Evolutionary conservation across 352 stramenopile species (phyloP), one percentile per base, ranked within the genome.

Genomic region (Phytopythium oedochilum): DNA sequence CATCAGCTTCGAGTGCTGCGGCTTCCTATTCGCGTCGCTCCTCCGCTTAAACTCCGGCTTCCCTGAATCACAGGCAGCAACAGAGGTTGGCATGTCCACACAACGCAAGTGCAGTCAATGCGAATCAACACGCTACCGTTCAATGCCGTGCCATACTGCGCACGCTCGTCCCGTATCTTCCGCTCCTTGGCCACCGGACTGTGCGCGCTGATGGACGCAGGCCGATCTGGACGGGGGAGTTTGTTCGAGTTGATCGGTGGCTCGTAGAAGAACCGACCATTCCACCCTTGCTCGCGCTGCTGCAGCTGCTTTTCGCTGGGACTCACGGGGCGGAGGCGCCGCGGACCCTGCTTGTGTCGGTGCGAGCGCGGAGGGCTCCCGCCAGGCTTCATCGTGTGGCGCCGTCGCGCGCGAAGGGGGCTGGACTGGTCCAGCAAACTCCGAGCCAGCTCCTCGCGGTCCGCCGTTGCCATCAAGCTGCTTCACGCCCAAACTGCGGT

Each of bases 211-310:
- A 39, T 55, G 8, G 57, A 71, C 0, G 57, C 55, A 10, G 53
- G 61, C 31, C 64, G 63, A n/a, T 69, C 55, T 4, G 67, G 47
- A 9, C 65, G 68, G 7, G 52, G 60, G 1, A 60, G 60, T 36
- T 85, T 83, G 35, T 77, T 87, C 7, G 69, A 71, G 36, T 78
- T 78, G 15, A 61, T 60, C 5, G 73, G 76, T 26, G 65, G 61
- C n/a, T 88, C 70, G 14, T 83, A 66, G 22, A 71, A 64, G 54
- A 92, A 92, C 1, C 79, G 79, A 55, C 86, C 76, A 38, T 92
- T 88, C 79, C 79, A 92, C 8, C 73, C 82, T 48, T 80, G 75
- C 35, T 92, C 79, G 28, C 78, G 79, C 32, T 80, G 68, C 47
- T 76, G 70, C 23, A 90, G 51, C 49, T 88, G 67, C 32, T 83